Base-by-base conservation (phyloP, 805 yeast species). In the Clavispora fructus region DNA sequence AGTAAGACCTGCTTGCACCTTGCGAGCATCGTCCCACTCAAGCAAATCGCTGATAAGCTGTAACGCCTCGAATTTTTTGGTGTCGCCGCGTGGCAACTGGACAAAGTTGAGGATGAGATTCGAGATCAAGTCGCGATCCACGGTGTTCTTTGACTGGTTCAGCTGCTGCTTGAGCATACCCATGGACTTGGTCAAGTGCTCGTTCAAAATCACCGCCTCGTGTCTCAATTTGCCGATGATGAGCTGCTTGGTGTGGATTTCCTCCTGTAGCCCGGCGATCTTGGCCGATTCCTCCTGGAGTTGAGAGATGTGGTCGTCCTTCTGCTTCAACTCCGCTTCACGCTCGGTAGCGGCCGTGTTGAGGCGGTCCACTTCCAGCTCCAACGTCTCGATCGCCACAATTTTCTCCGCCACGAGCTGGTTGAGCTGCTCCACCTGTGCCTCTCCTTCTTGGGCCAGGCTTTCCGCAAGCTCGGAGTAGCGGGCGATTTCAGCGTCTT, bases 131-230 rank as follows among this genome's bases (percentile, higher is more conserved):
- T 91, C 96, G 60, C 85, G 84, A 63, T 92, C 98, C 1, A 92
- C 89, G 8, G 84, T 77, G 42, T 83, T 87, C 7, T 89, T 80
- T 17, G 59, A 46, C 29, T 58, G 59, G 33, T 82, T 80, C 35
- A 87, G 80, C 43, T 84, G 86, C 59, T 83, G 83, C 57, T 90
- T 88, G 48, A 94, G 77, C 75, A 92, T 73, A 25, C 88, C 80
- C 50, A 92, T 68, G 1, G 98, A 95, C 59, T 94, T 92, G n/a
- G 96, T 90, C 45, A 94, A 69, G 67, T 94, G 98, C 61, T 94
- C 99, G 62, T 94, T 94, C 47, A 92, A 69, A 25, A 88, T 87
- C 9, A 94, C 92, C 1, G 95, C 92, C 63, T 94, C 99, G 63
- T 92, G 98, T 44, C 97, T 79, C 42, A 94, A 75, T 61, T 92